Evolutionary conservation across 768 basidiomycete species (phyloP).

Genomic region (Boletus sp.): DNA sequence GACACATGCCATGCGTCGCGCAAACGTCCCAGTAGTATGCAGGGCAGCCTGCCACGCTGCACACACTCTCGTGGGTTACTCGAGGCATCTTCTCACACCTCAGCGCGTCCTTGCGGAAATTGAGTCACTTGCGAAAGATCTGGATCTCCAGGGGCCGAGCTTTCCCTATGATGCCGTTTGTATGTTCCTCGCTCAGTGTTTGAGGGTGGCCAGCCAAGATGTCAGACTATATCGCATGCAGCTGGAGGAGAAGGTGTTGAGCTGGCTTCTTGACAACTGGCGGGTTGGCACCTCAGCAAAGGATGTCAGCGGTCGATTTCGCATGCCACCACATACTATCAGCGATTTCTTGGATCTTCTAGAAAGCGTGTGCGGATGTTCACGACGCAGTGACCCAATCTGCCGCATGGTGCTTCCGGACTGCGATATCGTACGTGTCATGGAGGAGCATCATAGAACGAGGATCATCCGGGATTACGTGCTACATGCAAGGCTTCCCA

Average conservation of each 20-base stretch:
- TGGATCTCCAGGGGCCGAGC: conserved; percentile 87
- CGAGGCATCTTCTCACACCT: conserved; percentile 44
- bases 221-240: conserved; percentile 79
- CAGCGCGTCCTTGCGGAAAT: conserved; percentile 68
- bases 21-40: conserved; percentile 63
- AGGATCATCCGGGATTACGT: conserved; percentile 67
- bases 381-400: conserved; percentile 42
- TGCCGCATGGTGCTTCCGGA: conserved; percentile 64
- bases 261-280: conserved; percentile 81
- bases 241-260: conserved; percentile 80
- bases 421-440: conserved; percentile 56
- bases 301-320: conserved; percentile 34
- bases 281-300: conserved; percentile 39
- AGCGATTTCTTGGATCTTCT: conserved; percentile 64
- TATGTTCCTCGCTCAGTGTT: conserved; percentile 65
- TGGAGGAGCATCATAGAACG: conserved; percentile 57
- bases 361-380: conserved; percentile 58
- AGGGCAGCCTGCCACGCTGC: conserved; percentile 78
- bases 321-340: conserved; percentile 51
- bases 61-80: conserved; percentile 47
- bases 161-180: conserved; percentile 90
- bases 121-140: conserved; percentile 72
- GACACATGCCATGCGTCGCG: conserved; percentile 76
- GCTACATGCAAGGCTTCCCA: conserved; percentile 59
- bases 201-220: conserved; percentile 75